Conservation (phyloP, 169 alveolate species). For the Gregarina niphandrodes region DNA sequence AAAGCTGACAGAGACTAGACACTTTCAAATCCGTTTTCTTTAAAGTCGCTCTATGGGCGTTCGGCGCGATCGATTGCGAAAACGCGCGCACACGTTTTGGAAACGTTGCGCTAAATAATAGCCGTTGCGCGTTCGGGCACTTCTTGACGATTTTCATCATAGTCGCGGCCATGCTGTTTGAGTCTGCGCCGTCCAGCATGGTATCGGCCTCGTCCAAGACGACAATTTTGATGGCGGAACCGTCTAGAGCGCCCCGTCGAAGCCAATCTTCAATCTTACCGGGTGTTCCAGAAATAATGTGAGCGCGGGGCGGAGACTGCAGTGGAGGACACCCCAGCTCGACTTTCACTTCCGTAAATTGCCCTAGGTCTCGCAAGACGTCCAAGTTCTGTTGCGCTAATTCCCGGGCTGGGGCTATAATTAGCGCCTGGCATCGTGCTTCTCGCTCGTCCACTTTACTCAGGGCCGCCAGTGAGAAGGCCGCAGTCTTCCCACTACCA, state of each 20-base stretch:
- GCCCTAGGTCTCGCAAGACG: conserved; percentile 48
- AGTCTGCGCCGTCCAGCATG: conserved; percentile 50
- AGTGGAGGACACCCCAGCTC: neutral
- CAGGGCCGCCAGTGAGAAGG: conserved; percentile 74
- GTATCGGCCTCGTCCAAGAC: conserved; percentile 93
- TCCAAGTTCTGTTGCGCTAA: conserved; percentile 69
- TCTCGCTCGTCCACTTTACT: conserved; percentile 45
- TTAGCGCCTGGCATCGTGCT: conserved; percentile 40
- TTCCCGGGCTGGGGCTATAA: conserved; percentile 87
- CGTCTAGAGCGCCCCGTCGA: conserved; percentile 11
- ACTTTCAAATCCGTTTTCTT: too few species aligned
- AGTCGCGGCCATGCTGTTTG: conserved; percentile 2
- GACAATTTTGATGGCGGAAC: conserved; percentile 28
- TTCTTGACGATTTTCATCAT: conserved; percentile 33
- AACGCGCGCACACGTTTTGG: conserved; percentile 55
- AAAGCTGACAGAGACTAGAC: too few species aligned
- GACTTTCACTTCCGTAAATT: neutral
- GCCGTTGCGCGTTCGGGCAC: conserved; percentile 43
- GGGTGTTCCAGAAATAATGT: conserved; percentile 86
- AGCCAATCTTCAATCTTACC: conserved; percentile 46
- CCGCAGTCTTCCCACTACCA: conserved; percentile 93
- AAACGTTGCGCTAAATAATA: conserved; percentile 60
- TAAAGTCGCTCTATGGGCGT: too few species aligned
- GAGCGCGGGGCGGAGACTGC: conserved; percentile 28
- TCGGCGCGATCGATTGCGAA: conserved; percentile 54